Base-by-base conservation (phyloP, 176 grass and related monocot species). In the Phyllostachys edulis region DNA sequence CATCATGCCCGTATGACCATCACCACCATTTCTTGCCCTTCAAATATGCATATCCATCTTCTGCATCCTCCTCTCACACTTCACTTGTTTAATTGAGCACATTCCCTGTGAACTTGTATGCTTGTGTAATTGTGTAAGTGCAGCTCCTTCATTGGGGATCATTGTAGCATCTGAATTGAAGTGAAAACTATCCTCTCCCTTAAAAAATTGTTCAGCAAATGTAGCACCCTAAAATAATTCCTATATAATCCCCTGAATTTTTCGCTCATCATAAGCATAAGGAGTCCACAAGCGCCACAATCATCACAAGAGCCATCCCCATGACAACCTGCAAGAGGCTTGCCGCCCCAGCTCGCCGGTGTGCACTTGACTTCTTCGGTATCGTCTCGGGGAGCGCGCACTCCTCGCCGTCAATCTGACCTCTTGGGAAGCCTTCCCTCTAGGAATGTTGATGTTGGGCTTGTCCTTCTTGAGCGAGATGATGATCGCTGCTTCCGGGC, bases 371-470 rank as follows among this genome's bases (percentile, higher is more conserved):
- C 2, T 29, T 82, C 34, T 21, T 77, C 0, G 93, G 96, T 84
- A 94, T 84, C 11, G 24, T 81, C 0, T 92, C 77, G 0, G 91
- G 96, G 5, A 99, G 85, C 16, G 91, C 91, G 74, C 96, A 96
- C 83, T 99, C 96, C 77, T 96, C 93, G 46, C 96, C 93, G 39
- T 99, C 84, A n/a, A n/a, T n/a, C n/a, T n/a, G n/a, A n/a, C 81
- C 90, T 93, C 44, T 76, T 85, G 54, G 96, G 18, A 96, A 99
- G 0, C 93, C 93, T 45, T 84, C 91, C 93, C 96, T 38, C 49
- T 87, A 3, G 74, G 42, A 6, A 96, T 88, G 49, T 90, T 67
- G 45, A 94, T 86, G 7, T 87, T 56, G 0, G 93, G 93, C 37
- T 78, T 80, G 64, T 82, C 67, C 83, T 90, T 90, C 27, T 34